A percentile compares a stretch with the other conserved stretches of the same genome.
Conservation (phyloP, 2,329 filamentous ascomycete genomes). For the Dactylellina sp. region DNA sequence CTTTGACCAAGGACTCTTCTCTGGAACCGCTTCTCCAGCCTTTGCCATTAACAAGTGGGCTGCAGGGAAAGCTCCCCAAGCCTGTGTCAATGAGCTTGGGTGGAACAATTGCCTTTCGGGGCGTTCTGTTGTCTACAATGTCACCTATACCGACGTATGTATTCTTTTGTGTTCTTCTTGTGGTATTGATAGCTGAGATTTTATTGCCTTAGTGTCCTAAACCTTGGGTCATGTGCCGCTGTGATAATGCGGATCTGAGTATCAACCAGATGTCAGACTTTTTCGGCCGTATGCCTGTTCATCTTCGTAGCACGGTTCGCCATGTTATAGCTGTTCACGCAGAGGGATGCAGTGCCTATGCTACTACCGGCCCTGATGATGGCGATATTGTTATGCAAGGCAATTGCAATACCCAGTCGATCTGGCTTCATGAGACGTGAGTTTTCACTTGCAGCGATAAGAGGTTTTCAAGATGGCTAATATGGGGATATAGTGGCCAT, state of each 20-base stretch:
- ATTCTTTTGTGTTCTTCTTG: not conserved
- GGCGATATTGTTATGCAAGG: conserved; percentile 47
- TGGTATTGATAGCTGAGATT: too few species aligned
- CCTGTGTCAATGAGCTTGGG: conserved; percentile 44
- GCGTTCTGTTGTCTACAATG: conserved; percentile 37
- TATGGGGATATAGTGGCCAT: conserved; percentile 24
- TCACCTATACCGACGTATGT: conserved; percentile 36
- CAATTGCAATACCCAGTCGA: conserved; percentile 41
- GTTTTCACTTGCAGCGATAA: not conserved
- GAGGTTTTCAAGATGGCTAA: not conserved
- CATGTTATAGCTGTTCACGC: conserved; percentile 35
- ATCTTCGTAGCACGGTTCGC: conserved; percentile 41
- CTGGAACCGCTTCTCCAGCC: conserved; percentile 30
- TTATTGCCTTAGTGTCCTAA: conserved; percentile 13
- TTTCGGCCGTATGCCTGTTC: conserved; percentile 46
- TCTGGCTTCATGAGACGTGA: conserved; percentile 46
- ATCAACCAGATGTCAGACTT: conserved; percentile 46
- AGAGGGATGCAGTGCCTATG: conserved; percentile 44
- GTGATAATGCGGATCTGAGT: conserved; percentile 45
- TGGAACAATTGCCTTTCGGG: conserved; percentile 41
- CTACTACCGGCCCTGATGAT: conserved; percentile 42
- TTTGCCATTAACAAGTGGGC: conserved; percentile 27
- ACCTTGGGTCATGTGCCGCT: conserved; percentile 46
- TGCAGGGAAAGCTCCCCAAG: conserved; percentile 38
- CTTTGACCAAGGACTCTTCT: conserved; percentile 39